Percentiles rank a stretch among this genome's conserved stretches.
phyloP scores from a whole-genome alignment of 257 asterid species.

The Nicotiana otophora region DNA sequence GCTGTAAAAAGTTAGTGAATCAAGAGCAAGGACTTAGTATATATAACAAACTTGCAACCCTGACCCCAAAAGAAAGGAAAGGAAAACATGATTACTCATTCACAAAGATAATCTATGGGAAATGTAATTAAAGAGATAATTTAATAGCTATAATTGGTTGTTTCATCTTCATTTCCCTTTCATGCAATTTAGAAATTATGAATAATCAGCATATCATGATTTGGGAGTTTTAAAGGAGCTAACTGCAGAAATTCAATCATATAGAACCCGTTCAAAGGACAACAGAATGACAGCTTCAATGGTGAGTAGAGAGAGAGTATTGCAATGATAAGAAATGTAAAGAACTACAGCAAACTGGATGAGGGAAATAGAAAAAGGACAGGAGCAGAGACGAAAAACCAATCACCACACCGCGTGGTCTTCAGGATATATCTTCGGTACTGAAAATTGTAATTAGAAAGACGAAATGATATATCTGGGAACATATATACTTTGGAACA shows the following conservation, averaged over 20 bases:
- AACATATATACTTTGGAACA: not conserved
- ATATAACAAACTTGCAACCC: not conserved
- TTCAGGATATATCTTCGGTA: not conserved
- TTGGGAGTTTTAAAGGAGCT: not conserved
- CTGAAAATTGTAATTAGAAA: not conserved
- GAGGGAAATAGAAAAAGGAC: not conserved
- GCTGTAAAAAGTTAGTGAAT: conserved; percentile 34
- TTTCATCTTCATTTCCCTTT: not conserved
- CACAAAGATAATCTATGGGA: not conserved
- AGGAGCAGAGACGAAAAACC: not conserved
- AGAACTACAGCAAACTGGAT: not conserved
- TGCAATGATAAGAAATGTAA: not conserved
- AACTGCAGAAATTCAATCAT: not conserved
- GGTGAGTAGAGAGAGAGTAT: not conserved
- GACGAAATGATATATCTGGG: not conserved
- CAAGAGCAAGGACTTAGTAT: not conserved
- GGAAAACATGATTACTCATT: not conserved
- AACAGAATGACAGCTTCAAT: not conserved
- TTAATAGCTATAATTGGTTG: not conserved
- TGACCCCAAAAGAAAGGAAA: not conserved
- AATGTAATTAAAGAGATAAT: not conserved
- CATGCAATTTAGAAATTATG: not conserved
- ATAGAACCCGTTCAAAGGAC: not conserved
- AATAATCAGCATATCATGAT: not conserved
- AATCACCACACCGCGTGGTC: not conserved